Conservation (phyloP, 2,329 filamentous ascomycete genomes). For the Colletotrichum camelliae region DNA sequence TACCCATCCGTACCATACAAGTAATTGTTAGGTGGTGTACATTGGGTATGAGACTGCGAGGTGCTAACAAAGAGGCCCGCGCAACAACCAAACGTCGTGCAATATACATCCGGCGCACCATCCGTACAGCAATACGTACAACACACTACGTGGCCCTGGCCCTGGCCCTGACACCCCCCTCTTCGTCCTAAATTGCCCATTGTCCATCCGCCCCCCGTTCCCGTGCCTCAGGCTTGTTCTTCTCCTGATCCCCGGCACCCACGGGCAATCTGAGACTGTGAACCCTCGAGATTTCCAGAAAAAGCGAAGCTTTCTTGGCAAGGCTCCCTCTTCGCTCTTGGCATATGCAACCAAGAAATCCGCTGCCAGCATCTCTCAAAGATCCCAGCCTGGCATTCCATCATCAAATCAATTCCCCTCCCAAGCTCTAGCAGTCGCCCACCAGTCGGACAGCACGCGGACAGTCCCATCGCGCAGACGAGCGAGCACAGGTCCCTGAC, state of each 20-base stretch:
- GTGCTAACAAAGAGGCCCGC: background rate
- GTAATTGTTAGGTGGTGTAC: background rate
- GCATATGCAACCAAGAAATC: conserved; percentile 26
- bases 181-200: background rate
- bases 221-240: conserved; percentile 9
- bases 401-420: conserved; percentile 22
- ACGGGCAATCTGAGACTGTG: conserved; percentile 24
- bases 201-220: background rate
- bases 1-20: background rate
- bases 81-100: background rate
- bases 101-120: conserved; percentile 9
- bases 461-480: background rate
- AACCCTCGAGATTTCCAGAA: conserved; percentile 23
- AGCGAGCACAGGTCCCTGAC: conserved; percentile 17
- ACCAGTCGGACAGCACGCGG: background rate
- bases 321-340: conserved; percentile 25
- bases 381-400: conserved; percentile 23
- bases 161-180: background rate
- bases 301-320: conserved; percentile 27
- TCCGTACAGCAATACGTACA: background rate
- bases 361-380: conserved; percentile 21
- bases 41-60: background rate
- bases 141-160: conserved; percentile 1
- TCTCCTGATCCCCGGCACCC: conserved; percentile 14
- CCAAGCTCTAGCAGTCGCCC: background rate